Evolutionary conservation across 129 eudicot species (phyloP).

Genomic region (Tagetes erecta): DNA sequence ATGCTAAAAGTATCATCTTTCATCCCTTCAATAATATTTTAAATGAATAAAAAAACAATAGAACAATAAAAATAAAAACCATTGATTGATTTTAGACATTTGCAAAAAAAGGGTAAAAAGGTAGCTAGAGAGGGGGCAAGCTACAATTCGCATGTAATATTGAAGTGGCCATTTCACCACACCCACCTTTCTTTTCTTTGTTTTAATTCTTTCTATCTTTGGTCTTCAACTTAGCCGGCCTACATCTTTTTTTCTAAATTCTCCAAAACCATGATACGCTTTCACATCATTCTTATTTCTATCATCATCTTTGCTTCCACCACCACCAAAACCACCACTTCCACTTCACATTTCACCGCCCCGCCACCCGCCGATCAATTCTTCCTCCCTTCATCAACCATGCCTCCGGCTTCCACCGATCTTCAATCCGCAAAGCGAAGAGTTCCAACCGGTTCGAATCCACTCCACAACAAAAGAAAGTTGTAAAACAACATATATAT

Average conservation of each 20-base stretch:
- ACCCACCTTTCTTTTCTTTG: neutral
- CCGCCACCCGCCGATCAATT: slow-evolving; percentile 19
- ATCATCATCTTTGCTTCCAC: slow-evolving; percentile 15
- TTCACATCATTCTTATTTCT: slow-evolving; percentile 29
- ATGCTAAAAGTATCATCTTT: too few relatives aligned
- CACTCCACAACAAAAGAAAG: slow-evolving; percentile 55
- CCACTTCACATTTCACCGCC: slow-evolving; percentile 26
- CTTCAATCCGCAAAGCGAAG: slow-evolving; percentile 42
- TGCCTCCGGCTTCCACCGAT: slow-evolving; percentile 28
- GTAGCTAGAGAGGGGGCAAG: neutral
- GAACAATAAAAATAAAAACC: too few relatives aligned
- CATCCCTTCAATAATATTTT: too few relatives aligned
- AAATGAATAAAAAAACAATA: too few relatives aligned
- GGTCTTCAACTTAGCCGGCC: slow-evolving; percentile 6
- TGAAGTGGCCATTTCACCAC: slow-evolving; percentile 11
- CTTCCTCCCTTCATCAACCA: slow-evolving; percentile 3
- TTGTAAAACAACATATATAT: neutral
- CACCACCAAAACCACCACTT: neutral
- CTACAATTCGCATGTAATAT: neutral
- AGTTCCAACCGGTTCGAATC: slow-evolving; percentile 68
- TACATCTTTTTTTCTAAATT: slow-evolving; percentile 21
- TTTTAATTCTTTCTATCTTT: neutral
- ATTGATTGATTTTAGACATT: neutral
- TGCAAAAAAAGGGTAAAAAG: slow-evolving; percentile 4
- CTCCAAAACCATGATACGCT: slow-evolving; percentile 41